Evolutionary conservation across 805 yeast species (phyloP).

Genomic region (Lipomyces japonicus): DNA sequence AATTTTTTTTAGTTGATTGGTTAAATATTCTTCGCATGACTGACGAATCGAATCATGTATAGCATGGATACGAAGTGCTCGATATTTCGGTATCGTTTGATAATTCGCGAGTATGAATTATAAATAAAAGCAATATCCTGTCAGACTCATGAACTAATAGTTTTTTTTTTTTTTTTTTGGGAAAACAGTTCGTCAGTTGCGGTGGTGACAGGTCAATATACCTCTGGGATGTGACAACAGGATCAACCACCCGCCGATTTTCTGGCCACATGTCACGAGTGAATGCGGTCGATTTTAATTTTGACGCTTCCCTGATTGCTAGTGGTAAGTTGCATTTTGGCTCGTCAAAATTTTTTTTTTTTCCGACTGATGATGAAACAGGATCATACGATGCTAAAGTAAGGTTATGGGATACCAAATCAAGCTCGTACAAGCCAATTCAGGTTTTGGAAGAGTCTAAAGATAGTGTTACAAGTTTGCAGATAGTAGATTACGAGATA

Average conservation of each 20-base stretch:
- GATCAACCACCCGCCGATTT: slow-evolving; percentile 29
- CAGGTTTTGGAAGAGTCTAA: slow-evolving; percentile 38
- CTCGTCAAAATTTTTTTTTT: neutral
- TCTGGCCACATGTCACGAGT: slow-evolving; percentile 34
- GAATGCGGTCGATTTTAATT: slow-evolving; percentile 32
- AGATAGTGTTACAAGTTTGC: slow-evolving; percentile 37
- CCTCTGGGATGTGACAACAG: slow-evolving; percentile 36
- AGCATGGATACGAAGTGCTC: slow-evolving; percentile 36
- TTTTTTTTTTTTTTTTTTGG: too few relatives aligned
- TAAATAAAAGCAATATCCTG: neutral
- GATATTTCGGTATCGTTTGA: slow-evolving; percentile 32
- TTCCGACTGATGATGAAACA: slow-evolving; percentile 1
- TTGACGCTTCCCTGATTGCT: slow-evolving; percentile 33
- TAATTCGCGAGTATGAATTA: slow-evolving; percentile 26
- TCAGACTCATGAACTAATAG: neutral
- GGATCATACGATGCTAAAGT: slow-evolving; percentile 37
- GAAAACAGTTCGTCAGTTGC: slow-evolving; percentile 33
- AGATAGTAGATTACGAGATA: slow-evolving; percentile 23
- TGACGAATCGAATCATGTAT: neutral
- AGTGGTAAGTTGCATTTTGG: slow-evolving; percentile 12
- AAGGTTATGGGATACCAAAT: slow-evolving; percentile 37
- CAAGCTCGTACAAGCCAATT: slow-evolving; percentile 34
- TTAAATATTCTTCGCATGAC: neutral
- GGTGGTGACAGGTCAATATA: slow-evolving; percentile 37
- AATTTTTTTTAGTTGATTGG: neutral